phyloP scores from a whole-genome alignment of 2,329 filamentous ascomycete species.

The Tolypocladium guangdongense region DNA sequence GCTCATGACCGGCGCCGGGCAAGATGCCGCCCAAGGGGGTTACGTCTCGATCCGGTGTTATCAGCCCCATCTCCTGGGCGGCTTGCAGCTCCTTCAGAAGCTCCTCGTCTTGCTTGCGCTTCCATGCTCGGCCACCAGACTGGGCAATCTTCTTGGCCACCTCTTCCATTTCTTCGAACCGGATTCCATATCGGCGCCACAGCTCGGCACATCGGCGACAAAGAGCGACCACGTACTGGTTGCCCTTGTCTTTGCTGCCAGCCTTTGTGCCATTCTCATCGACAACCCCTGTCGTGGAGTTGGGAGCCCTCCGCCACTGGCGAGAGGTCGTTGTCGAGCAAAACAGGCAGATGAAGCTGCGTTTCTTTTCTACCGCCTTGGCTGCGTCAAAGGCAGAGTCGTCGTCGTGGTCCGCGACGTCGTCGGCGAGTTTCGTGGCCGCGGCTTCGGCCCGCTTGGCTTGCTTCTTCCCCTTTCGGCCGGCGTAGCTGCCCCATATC shows the following conservation, averaged over 20 bases:
- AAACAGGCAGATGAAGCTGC: conserved; percentile 87
- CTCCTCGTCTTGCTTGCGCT: conserved; percentile 85
- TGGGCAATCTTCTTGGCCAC: conserved; percentile 77
- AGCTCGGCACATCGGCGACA: conserved; percentile 85
- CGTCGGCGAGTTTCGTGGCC: conserved; percentile 71
- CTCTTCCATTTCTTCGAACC: conserved; percentile 91
- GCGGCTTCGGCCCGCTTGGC: conserved; percentile 61
- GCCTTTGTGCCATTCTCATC: conserved; percentile 45
- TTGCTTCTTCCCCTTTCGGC: conserved; percentile 84
- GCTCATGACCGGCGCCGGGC: conserved; percentile 29
- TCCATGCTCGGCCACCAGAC: conserved; percentile 71
- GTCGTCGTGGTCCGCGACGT: conserved; percentile 84
- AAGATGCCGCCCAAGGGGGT: conserved; percentile 22
- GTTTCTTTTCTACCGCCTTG: conserved; percentile 71
- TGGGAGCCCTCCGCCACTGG: conserved; percentile 86
- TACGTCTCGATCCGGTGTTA: conserved; percentile 31
- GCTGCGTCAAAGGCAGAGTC: conserved; percentile 92
- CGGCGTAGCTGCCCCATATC: conserved; percentile 82
- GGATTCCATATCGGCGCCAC: conserved; percentile 92
- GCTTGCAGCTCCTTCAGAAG: conserved; percentile 61
- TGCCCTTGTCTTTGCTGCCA: conserved; percentile 66
- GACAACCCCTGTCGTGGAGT: conserved; percentile 59
- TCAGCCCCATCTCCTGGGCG: conserved; percentile 47
- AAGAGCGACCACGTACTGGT: conserved; percentile 66
- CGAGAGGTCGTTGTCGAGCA: conserved; percentile 69